phyloP scores from a whole-genome alignment of 169 alveolate genomes.

The Perkinsus olseni region DNA sequence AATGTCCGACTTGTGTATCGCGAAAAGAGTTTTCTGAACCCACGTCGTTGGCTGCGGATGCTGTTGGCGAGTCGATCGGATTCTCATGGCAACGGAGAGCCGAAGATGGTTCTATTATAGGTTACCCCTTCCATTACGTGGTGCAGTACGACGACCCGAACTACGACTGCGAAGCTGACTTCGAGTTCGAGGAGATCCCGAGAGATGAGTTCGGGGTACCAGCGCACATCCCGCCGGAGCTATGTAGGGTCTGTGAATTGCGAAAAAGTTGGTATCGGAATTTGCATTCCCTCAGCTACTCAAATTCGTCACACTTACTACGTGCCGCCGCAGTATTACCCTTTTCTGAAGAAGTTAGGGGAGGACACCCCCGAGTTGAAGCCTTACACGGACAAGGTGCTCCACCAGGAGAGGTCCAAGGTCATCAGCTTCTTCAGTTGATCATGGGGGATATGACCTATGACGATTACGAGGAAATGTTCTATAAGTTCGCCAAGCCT shows the following conservation, averaged over 20 bases:
- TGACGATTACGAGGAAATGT: constrained; percentile 79
- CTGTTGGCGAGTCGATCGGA: too few relatives aligned
- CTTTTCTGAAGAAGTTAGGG: constrained; percentile 71
- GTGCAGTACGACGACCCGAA: background rate
- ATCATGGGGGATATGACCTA: constrained; percentile 47
- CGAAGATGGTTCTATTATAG: background rate
- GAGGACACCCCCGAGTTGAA: constrained; percentile 73
- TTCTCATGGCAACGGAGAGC: background rate
- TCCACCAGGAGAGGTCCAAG: constrained; percentile 8
- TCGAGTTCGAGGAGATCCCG: background rate
- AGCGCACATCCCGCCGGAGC: constrained; percentile 37
- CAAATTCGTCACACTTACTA: constrained; percentile 51
- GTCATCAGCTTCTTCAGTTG: background rate
- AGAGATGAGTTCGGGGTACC: constrained; percentile 19
- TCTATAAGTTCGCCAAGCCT: constrained; percentile 75
- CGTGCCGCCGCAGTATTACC: constrained; percentile 78
- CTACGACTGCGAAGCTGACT: background rate
- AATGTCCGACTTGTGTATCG: too few relatives aligned
- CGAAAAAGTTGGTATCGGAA: too few relatives aligned
- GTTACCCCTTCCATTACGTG: background rate
- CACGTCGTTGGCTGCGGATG: too few relatives aligned
- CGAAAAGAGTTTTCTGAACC: too few relatives aligned
- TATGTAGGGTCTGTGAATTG: background rate
- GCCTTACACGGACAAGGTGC: constrained; percentile 69
- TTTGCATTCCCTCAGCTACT: background rate